Conservation (phyloP, 208 protist species). For the Crithidia fasciculata region DNA sequence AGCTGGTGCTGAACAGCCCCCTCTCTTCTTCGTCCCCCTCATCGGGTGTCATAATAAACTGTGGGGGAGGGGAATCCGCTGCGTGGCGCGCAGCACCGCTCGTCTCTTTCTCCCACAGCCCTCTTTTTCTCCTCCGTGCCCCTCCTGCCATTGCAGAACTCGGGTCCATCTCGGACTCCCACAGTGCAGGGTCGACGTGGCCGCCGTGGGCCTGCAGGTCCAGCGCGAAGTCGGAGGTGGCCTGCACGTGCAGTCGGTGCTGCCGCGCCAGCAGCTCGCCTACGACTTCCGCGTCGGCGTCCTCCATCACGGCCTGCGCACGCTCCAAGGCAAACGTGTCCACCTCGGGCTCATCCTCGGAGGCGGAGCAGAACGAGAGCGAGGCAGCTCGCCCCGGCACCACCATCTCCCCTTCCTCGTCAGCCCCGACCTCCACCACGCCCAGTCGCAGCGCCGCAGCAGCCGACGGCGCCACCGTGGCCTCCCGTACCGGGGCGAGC, state of each 20-base stretch:
- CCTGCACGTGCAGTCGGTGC: slow-evolving; percentile 30
- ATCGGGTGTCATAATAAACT: background rate
- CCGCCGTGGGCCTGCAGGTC: slow-evolving; percentile 33
- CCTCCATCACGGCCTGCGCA: slow-evolving; percentile 32
- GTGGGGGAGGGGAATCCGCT: background rate
- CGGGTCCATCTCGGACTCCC: slow-evolving; percentile 10
- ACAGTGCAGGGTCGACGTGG: slow-evolving; percentile 27
- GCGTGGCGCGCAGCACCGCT: background rate
- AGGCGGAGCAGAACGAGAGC: slow-evolving; percentile 27
- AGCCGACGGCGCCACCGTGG: slow-evolving; percentile 14
- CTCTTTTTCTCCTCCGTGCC: background rate
- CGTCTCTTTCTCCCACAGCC: background rate
- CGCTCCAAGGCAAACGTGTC: slow-evolving; percentile 41
- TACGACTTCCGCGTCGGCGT: slow-evolving; percentile 37
- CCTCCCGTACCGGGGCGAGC: slow-evolving; percentile 11
- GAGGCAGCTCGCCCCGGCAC: background rate
- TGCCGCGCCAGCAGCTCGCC: slow-evolving; percentile 21
- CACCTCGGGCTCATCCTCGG: slow-evolving; percentile 44
- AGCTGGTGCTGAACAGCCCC: background rate
- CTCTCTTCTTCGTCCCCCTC: background rate
- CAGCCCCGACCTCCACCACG: background rate
- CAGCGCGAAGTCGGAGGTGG: slow-evolving; percentile 40
- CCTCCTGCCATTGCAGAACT: background rate
- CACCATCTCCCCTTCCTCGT: background rate
- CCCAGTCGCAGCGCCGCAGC: background rate